Conservation (phyloP, 352 stramenopile genomes). For the Pythium grandisporangium region DNA sequence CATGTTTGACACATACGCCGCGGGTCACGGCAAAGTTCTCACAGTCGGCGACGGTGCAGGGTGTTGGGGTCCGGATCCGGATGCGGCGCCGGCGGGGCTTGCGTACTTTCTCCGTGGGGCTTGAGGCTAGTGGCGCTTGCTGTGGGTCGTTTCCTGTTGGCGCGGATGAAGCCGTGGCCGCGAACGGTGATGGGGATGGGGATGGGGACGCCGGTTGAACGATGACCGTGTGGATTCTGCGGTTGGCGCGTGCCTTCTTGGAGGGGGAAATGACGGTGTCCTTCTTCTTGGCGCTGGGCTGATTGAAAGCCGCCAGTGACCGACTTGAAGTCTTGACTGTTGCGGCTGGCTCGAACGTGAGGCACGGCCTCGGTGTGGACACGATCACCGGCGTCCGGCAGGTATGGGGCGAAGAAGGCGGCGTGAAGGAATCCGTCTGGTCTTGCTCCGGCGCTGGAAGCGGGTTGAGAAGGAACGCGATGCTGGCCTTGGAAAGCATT, state of each 20-base stretch:
- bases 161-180: neutral
- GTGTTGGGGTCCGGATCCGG: constrained; percentile 3
- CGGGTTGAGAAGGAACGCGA: constrained; percentile 11
- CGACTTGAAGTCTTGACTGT: too few relatives aligned
- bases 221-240: neutral
- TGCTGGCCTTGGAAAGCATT: constrained; percentile 9
- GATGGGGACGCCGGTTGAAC: neutral
- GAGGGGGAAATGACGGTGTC: neutral
- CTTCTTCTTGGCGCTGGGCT: neutral
- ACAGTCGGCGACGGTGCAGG: constrained; percentile 5
- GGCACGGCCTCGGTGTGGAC: neutral
- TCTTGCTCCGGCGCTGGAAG: neutral
- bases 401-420: neutral
- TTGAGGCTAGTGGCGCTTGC: neutral
- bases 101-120: neutral
- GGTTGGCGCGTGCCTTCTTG: neutral
- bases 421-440: neutral
- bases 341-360: constrained; percentile 5
- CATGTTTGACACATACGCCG: constrained; percentile 10
- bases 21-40: constrained; percentile 8
- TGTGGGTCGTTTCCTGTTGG: too few relatives aligned
- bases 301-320: too few relatives aligned
- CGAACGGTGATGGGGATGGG: neutral
- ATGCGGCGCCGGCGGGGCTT: neutral
- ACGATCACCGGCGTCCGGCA: neutral